Conservation (phyloP, 1,284 basidiomycete genomes). For the Sanghuangporus sanghuang region DNA sequence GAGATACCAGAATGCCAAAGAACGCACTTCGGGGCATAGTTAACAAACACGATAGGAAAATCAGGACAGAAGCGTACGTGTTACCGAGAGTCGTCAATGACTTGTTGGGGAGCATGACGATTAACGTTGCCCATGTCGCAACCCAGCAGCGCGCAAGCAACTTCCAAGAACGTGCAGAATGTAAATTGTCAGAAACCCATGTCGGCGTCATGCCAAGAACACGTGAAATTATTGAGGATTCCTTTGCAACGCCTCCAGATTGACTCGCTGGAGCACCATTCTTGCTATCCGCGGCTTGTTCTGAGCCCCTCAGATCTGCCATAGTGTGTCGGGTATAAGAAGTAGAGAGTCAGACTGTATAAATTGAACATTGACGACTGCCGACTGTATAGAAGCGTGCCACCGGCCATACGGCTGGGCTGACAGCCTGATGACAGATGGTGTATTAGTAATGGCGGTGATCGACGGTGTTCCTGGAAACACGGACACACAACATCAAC, state of each 20-base stretch:
- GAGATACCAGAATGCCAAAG: conserved; percentile 30
- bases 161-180: conserved; percentile 21
- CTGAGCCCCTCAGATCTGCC: not conserved
- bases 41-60: not conserved
- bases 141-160: conserved; percentile 26
- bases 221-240: not conserved
- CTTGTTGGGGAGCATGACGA: conserved; percentile 24
- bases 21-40: conserved; percentile 25
- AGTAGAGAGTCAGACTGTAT: not conserved
- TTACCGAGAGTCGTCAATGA: conserved; percentile 26
- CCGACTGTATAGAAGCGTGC: not conserved
- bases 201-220: conserved; percentile 21
- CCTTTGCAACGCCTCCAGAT: not conserved
- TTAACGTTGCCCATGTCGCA: conserved; percentile 25
- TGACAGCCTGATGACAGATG: not conserved
- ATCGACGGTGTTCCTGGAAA: too few species aligned
- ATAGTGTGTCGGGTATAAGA: not conserved
- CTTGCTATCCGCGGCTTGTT: not conserved
- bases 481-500: too few species aligned
- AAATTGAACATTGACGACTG: not conserved
- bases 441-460: not conserved
- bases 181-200: conserved; percentile 24
- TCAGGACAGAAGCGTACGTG: conserved; percentile 21
- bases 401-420: not conserved
- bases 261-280: too few species aligned